Conservation (phyloP, 345 rosid genomes). For the Trapa incisa region DNA sequence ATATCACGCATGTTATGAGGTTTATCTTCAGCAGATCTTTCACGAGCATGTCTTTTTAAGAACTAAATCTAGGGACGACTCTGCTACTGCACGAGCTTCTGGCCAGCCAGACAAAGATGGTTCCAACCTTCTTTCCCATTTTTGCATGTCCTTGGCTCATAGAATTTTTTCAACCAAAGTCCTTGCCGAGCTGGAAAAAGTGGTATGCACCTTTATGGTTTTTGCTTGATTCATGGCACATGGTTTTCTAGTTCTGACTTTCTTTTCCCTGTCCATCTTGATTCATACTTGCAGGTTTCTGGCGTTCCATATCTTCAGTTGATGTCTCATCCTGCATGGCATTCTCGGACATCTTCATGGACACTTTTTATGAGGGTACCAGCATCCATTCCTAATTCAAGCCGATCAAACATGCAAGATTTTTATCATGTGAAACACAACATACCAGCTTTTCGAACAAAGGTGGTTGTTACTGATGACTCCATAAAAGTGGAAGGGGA, state of each 20-base stretch:
- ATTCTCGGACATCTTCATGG: constrained; percentile 89
- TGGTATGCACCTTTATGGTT: constrained; percentile 34
- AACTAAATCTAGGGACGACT: constrained; percentile 34
- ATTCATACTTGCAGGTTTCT: constrained; percentile 34
- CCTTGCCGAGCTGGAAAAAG: constrained; percentile 58
- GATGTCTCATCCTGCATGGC: constrained; percentile 89
- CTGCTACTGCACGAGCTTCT: constrained; percentile 26
- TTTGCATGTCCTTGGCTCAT: constrained; percentile 78
- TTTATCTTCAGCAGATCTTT: constrained; percentile 71
- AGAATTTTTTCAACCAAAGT: constrained; percentile 71
- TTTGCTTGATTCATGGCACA: neutral
- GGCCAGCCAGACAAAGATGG: constrained; percentile 40
- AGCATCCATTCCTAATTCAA: constrained; percentile 46
- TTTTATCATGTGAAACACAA: constrained; percentile 26
- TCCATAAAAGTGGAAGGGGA: constrained; percentile 70
- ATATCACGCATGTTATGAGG: constrained; percentile 46
- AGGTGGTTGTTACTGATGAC: constrained; percentile 64
- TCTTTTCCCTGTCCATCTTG: neutral
- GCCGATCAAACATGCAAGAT: constrained; percentile 25
- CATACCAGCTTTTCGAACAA: constrained; percentile 75
- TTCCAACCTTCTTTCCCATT: constrained; percentile 67
- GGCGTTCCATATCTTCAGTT: constrained; percentile 76
- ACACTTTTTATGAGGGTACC: constrained; percentile 71
- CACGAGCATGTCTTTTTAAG: constrained; percentile 51
- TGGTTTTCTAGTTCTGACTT: constrained; percentile 1